These are phyloP conservation scores for Neoascochyta sp. DNA, from an alignment of 2,329 filamentous ascomycete species.

Conservation along the genomic window DNA sequence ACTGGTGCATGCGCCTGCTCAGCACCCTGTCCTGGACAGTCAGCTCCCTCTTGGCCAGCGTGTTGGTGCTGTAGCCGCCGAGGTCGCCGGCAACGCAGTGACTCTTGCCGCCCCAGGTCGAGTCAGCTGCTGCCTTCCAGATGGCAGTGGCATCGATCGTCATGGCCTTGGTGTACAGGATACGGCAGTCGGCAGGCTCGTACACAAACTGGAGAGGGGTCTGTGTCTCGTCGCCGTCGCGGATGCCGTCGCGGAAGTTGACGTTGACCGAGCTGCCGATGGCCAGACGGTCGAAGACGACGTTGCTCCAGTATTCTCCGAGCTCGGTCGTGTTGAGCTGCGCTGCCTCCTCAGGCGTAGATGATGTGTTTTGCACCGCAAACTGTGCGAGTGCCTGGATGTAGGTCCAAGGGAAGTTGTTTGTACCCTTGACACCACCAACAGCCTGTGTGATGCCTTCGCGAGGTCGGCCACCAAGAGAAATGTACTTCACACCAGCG, in stretches of 20 bases:
- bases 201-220: slow-evolving; percentile 60
- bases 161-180: slow-evolving; percentile 59
- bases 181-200: slow-evolving; percentile 58
- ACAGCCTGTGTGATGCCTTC: slow-evolving; percentile 52
- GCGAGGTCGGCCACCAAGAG: slow-evolving; percentile 57
- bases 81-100: slow-evolving; percentile 35
- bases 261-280: slow-evolving; percentile 26
- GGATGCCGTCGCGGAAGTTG: slow-evolving; percentile 43
- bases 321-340: slow-evolving; percentile 32
- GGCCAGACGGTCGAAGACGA: slow-evolving; percentile 30
- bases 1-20: slow-evolving; percentile 26
- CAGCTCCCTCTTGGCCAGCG: slow-evolving; percentile 23
- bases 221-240: slow-evolving; percentile 40
- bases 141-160: slow-evolving; percentile 50
- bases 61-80: slow-evolving; percentile 12
- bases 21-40: slow-evolving; percentile 19
- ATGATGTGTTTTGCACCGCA: slow-evolving; percentile 19
- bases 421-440: slow-evolving; percentile 62
- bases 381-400: slow-evolving; percentile 28
- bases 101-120: slow-evolving; percentile 30
- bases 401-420: slow-evolving; percentile 33
- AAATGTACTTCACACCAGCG: slow-evolving; percentile 54
- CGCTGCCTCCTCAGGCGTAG: slow-evolving; percentile 21
- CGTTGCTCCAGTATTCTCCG: slow-evolving; percentile 29
- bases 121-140: slow-evolving; percentile 49